Conservation (phyloP, 1,284 basidiomycete species). For the Neotropicomus parvogracilis region DNA sequence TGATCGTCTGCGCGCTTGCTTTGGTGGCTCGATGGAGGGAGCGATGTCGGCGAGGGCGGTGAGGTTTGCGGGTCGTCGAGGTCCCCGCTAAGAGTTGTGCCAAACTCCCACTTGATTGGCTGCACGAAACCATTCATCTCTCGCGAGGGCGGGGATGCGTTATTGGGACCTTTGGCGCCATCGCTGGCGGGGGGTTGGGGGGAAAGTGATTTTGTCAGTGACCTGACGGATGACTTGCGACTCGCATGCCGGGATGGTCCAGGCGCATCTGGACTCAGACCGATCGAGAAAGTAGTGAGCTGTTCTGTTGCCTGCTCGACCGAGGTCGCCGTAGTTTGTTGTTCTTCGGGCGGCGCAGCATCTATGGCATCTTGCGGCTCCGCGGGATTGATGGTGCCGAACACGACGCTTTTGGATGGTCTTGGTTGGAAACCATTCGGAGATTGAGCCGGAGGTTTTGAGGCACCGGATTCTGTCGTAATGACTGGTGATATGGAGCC, state of each 20-base stretch:
- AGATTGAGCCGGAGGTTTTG: slow-evolving; percentile 3
- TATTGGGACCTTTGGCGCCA: slow-evolving; percentile 1
- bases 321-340: slow-evolving; percentile 18
- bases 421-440: slow-evolving; percentile 11
- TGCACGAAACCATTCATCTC: slow-evolving; percentile 38
- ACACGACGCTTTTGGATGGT: slow-evolving; percentile 34
- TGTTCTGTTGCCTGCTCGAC: slow-evolving; percentile 30
- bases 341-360: slow-evolving; percentile 12
- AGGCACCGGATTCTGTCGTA: slow-evolving; percentile 14
- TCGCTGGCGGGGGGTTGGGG: slow-evolving; percentile 2
- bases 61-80: slow-evolving; percentile 5
- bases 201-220: slow-evolving; percentile 17
- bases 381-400: slow-evolving; percentile 47
- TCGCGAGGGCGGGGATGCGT: background rate
- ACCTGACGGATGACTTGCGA: slow-evolving; percentile 36
- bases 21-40: background rate
- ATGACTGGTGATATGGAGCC: slow-evolving; percentile 17
- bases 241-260: slow-evolving; percentile 37
- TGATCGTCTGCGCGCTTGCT: slow-evolving; percentile 1
- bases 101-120: slow-evolving; percentile 54
- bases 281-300: slow-evolving; percentile 44
- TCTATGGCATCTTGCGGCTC: slow-evolving; percentile 12
- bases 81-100: slow-evolving; percentile 39
- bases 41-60: slow-evolving; percentile 3
- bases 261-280: slow-evolving; percentile 41